These are phyloP conservation scores for Trametes maxima DNA, from an alignment of 768 basidiomycete species.

Conservation along the genomic window DNA sequence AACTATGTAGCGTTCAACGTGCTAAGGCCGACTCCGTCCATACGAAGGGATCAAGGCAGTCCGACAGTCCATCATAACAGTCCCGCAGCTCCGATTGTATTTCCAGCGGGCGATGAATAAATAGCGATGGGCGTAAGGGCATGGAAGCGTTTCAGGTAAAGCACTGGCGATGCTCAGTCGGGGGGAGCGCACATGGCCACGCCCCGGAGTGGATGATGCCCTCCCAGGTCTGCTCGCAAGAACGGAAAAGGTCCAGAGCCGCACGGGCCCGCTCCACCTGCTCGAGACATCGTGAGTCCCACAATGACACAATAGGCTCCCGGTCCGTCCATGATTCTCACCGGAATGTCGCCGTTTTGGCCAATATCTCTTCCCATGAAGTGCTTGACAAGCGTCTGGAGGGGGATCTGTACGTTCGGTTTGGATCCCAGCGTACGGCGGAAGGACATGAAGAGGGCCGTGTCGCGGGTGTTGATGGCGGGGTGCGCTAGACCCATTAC, in stretches of 20 bases:
- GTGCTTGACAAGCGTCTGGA: conserved; percentile 44
- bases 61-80: not conserved
- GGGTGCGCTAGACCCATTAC: conserved; percentile 55
- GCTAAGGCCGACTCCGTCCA: not conserved
- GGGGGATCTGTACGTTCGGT: conserved; percentile 36
- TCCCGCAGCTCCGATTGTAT: not conserved
- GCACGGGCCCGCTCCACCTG: conserved; percentile 52
- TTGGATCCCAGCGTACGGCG: conserved; percentile 44
- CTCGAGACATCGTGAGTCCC: conserved; percentile 13
- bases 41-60: not conserved
- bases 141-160: conserved; percentile 24
- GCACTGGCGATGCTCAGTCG: conserved; percentile 27
- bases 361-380: conserved; percentile 51
- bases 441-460: conserved; percentile 54
- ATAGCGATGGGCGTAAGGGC: not conserved
- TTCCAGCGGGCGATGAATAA: not conserved
- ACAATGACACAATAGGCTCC: not conserved
- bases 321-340: conserved; percentile 32
- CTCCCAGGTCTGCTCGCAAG: conserved; percentile 53
- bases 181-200: conserved; percentile 52
- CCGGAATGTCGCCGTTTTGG: conserved; percentile 41
- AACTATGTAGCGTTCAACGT: not conserved
- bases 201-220: conserved; percentile 42
- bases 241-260: conserved; percentile 55
- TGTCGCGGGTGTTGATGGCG: conserved; percentile 54